Conservation (phyloP, 805 yeast genomes). For the Metschnikowia arizonensis region DNA sequence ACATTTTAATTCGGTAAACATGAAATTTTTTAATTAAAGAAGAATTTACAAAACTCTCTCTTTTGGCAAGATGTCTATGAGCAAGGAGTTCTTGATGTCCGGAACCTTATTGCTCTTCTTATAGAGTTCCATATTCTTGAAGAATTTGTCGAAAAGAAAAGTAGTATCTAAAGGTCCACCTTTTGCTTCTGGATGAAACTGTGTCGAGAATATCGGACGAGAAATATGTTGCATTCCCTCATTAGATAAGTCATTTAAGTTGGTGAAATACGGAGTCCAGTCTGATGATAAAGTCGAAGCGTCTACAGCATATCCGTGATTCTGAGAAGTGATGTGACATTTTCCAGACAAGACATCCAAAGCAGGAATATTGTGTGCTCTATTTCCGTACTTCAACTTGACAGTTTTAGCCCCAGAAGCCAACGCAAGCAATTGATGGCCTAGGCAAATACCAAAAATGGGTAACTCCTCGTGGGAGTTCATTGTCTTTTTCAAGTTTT, state of each 20-base stretch:
- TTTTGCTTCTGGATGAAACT: slow-evolving; percentile 98
- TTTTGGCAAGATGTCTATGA: slow-evolving; percentile 61
- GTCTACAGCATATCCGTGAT: slow-evolving; percentile 98
- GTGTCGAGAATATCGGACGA: slow-evolving; percentile 92
- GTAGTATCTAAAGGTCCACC: slow-evolving; percentile 97
- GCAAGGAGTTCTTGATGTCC: slow-evolving; percentile 44
- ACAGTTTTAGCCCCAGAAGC: slow-evolving; percentile 92
- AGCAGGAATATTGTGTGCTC: slow-evolving; percentile 98
- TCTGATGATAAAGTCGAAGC: slow-evolving; percentile 66
- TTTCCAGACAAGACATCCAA: slow-evolving; percentile 84
- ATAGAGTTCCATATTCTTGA: slow-evolving; percentile 62
- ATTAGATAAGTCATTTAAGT: slow-evolving; percentile 91
- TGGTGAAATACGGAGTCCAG: slow-evolving; percentile 78
- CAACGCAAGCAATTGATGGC: slow-evolving; percentile 92
- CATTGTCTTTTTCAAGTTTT: slow-evolving; percentile 55
- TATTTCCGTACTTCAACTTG: slow-evolving; percentile 95
- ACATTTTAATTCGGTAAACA: background rate
- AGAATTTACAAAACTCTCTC: slow-evolving; percentile 49
- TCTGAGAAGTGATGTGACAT: slow-evolving; percentile 97
- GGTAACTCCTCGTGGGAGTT: slow-evolving; percentile 72
- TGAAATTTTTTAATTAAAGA: background rate
- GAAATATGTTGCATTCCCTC: slow-evolving; percentile 93
- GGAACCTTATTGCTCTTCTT: slow-evolving; percentile 34
- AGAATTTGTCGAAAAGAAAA: slow-evolving; percentile 85
- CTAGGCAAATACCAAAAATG: slow-evolving; percentile 95